Base-by-base conservation (phyloP, 768 basidiomycete species). In the Mycena galericulata region DNA sequence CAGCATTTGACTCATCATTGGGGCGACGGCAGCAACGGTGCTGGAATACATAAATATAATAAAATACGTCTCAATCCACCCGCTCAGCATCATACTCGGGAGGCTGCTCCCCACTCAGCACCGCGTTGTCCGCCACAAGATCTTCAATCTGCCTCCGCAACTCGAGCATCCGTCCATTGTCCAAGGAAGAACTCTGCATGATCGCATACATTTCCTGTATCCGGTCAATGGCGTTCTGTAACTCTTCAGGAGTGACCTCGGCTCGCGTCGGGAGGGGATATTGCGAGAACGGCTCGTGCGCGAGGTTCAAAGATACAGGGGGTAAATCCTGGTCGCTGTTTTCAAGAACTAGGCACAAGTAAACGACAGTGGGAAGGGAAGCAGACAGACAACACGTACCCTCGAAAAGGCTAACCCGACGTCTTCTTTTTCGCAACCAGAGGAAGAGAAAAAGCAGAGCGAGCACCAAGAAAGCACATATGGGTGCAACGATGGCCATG, bases 131-230 rank as follows among this genome's bases (percentile, higher is more conserved):
- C 20, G 54, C 55, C 43, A 68, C 51, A 24, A 63, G 62, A 17
- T 59, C 46, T 6, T 62, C 22, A n/a, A 68, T 68, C 36, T 62
- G 60, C 54, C 60, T 54, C 60, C 50, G 66, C 53, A 68, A 34
- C 46, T 68, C 60, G 22, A 27, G 38, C 17, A 67, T 38, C 27
- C 65, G 24, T 26, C 14, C 60, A 29, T 14, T 40, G 11, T 45
- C 62, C 15, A 54, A 20, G 29, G 7, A 26, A 7, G 49, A n/a
- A 29, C 51, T 12, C 6, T 27, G 27, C 15, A 67, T 34, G 24
- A 67, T 40, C 12, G 20, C 45, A 22, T 59, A 61, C 66, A 58
- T 68, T 30, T 68, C 67, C 30, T 68, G 60, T 26, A 68, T 68
- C 26, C 66, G 45, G 32, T 57, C 60, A 61, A 62, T 11, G 3